These are phyloP conservation scores for Hamamelis virginiana DNA, from an alignment of 164 flowering plant genomes.

Conservation along the genomic window DNA sequence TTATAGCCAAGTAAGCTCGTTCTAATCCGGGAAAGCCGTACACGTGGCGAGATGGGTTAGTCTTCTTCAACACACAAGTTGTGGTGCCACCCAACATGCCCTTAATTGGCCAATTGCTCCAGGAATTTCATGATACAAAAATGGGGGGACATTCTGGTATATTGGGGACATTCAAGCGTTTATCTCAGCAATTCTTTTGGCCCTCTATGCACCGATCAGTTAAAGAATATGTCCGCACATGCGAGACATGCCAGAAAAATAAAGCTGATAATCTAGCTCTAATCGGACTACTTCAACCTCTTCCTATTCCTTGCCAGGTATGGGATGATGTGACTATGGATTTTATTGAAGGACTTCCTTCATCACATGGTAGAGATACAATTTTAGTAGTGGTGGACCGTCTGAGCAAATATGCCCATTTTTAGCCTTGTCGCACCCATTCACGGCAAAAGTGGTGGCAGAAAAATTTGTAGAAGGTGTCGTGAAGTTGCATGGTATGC, in stretches of 20 bases:
- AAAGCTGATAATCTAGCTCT: neutral
- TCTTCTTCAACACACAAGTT: too few relatives aligned
- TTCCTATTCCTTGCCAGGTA: neutral
- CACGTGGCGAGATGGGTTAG: too few relatives aligned
- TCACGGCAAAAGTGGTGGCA: neutral
- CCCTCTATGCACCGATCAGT: neutral
- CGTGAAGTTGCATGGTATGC: neutral
- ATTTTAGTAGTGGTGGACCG: conserved; percentile 8
- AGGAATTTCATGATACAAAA: too few relatives aligned
- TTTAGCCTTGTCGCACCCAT: neutral
- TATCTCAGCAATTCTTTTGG: neutral
- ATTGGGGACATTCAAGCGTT: neutral
- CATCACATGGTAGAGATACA: neutral
- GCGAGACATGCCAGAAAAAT: neutral
- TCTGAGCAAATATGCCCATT: conserved; percentile 4
- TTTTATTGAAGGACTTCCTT: conserved; percentile 4
- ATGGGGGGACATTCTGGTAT: neutral
- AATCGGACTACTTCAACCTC: neutral
- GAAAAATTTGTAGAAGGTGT: neutral
- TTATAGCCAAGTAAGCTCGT: neutral
- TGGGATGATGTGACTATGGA: conserved; percentile 12
- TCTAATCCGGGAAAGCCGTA: too few relatives aligned
- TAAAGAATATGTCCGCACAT: neutral
- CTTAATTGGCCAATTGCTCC: too few relatives aligned
- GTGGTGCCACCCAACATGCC: too few relatives aligned